A percentile compares a stretch with the other conserved stretches of the same genome.
Evolutionary conservation across 768 basidiomycete genomes (phyloP).

Genomic region (Goffeauzyma gilvescens): DNA sequence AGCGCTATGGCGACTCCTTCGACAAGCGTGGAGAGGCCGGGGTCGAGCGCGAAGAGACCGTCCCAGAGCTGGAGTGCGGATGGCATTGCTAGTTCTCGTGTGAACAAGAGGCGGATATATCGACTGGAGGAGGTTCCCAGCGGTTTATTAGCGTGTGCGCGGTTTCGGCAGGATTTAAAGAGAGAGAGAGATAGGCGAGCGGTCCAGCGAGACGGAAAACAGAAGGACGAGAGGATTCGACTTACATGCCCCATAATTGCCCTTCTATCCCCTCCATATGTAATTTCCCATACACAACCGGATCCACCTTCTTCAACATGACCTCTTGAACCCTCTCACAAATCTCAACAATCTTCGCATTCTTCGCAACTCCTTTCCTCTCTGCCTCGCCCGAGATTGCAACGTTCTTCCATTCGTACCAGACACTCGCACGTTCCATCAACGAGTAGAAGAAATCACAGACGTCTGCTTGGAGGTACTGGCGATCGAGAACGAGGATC

Average conservation of each 20-base stretch:
- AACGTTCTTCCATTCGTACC: slow-evolving; percentile 40
- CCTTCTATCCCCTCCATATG: slow-evolving; percentile 73
- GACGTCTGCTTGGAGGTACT: slow-evolving; percentile 45
- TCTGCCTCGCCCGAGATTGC: slow-evolving; percentile 16
- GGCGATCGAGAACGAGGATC: slow-evolving; percentile 15
- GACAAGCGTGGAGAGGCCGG: slow-evolving; percentile 48
- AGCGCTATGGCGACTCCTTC: slow-evolving; percentile 84
- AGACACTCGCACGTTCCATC: slow-evolving; percentile 60
- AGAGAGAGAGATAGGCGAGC: slow-evolving; percentile 1
- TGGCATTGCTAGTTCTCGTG: slow-evolving; percentile 65
- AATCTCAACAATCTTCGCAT: slow-evolving; percentile 61
- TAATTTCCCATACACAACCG: slow-evolving; percentile 53
- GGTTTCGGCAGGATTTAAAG: no score
- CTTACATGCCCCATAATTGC: slow-evolving; percentile 89
- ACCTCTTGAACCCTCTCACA: slow-evolving; percentile 62
- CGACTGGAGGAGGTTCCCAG: no score
- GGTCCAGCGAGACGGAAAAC: slow-evolving; percentile 5
- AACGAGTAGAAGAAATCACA: slow-evolving; percentile 62
- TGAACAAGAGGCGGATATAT: slow-evolving; percentile 83
- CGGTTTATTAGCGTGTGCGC: no score
- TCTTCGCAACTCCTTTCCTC: neutral
- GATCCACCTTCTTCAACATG: slow-evolving; percentile 59
- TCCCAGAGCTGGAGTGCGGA: slow-evolving; percentile 89
- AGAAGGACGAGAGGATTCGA: slow-evolving; percentile 7
- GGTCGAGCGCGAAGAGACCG: slow-evolving; percentile 73